Conservation (phyloP, 1,284 basidiomycete species). For the Porodaedalea pini region DNA sequence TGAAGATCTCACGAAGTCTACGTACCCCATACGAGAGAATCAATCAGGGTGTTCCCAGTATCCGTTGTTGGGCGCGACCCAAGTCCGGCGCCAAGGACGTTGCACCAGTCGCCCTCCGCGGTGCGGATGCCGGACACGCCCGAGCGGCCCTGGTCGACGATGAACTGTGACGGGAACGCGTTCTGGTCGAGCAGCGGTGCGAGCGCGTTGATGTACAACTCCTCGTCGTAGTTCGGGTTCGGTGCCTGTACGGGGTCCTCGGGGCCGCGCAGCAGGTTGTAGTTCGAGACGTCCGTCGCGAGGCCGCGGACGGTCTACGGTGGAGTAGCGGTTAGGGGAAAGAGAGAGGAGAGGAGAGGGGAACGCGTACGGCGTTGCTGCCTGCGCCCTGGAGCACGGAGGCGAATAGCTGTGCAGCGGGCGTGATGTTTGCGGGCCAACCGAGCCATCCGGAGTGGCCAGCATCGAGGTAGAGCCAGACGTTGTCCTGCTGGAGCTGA, state of each 20-base stretch:
- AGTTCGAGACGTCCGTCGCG: constrained; percentile 24
- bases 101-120: constrained; percentile 25
- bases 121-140: constrained; percentile 22
- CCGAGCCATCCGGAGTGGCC: constrained; percentile 26
- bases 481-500: constrained; percentile 25
- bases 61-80: constrained; percentile 22
- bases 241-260: constrained; percentile 23
- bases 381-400: constrained; percentile 22
- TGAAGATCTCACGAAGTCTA: not conserved
- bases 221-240: constrained; percentile 26
- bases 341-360: not conserved
- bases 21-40: constrained; percentile 22
- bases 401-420: constrained; percentile 24
- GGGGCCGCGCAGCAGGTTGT: constrained; percentile 23
- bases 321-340: not conserved
- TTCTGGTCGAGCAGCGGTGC: constrained; percentile 23
- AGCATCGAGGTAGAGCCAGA: constrained; percentile 25
- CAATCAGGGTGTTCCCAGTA: constrained; percentile 24
- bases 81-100: constrained; percentile 24
- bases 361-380: constrained; percentile 6
- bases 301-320: constrained; percentile 15
- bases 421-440: constrained; percentile 24
- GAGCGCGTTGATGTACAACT: constrained; percentile 24
- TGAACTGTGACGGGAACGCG: constrained; percentile 24
- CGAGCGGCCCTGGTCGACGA: constrained; percentile 24